phyloP scores from a whole-genome alignment of 192 early-diverging fungal genomes.

The Coemansia sp. region DNA sequence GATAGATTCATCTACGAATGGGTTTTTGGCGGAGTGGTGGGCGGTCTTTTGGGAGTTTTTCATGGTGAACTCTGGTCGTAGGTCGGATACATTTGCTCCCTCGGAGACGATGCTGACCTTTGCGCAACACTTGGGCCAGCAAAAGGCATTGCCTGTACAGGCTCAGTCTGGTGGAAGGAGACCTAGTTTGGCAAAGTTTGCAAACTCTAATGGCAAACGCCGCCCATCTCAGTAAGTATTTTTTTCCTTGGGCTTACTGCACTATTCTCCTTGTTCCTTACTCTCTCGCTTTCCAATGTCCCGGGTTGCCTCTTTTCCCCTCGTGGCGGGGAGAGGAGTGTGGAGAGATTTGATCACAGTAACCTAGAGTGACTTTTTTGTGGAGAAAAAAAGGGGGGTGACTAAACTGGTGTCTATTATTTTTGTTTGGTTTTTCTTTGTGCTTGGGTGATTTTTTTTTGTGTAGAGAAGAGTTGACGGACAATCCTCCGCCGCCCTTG shows the following conservation, averaged over 20 bases:
- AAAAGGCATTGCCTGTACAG: background rate
- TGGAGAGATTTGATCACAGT: background rate
- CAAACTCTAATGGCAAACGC: conserved; percentile 42
- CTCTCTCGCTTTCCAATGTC: background rate
- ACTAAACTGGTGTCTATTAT: background rate
- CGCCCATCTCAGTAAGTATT: conserved; percentile 29
- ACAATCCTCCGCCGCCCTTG: background rate
- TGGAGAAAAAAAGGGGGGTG: background rate
- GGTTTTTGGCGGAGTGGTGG: conserved; percentile 43
- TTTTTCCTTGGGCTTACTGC: conserved; percentile 16
- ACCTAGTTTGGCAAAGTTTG: conserved; percentile 2
- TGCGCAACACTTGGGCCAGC: conserved; percentile 25
- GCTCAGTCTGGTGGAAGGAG: background rate
- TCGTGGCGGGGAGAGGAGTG: background rate
- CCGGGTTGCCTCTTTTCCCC: background rate
- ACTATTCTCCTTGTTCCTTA: background rate
- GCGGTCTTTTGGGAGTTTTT: conserved; percentile 38
- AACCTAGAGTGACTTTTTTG: background rate
- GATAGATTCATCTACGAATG: conserved; percentile 11
- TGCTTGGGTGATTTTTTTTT: background rate
- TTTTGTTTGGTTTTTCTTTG: background rate
- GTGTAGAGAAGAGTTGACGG: conserved; percentile 11
- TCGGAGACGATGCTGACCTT: conserved; percentile 25
- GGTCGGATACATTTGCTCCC: background rate
- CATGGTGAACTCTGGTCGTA: conserved; percentile 25